A percentile compares a stretch with the other conserved stretches of the same genome.
These are phyloP conservation scores for Quercus dentata DNA, from an alignment of 306 rosid genomes.

Conservation along the genomic window DNA sequence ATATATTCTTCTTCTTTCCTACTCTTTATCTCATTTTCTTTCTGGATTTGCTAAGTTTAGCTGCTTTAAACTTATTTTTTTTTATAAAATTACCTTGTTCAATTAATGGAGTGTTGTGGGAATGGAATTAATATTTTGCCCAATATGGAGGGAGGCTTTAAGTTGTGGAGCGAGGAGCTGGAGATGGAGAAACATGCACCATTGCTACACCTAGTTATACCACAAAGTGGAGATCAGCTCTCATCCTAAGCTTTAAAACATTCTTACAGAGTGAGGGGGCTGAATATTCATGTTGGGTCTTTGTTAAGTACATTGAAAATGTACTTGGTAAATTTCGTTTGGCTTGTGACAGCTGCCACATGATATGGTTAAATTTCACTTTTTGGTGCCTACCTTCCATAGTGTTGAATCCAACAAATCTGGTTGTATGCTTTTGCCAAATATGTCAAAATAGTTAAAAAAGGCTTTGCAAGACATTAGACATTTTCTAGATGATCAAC, in stretches of 20 bases:
- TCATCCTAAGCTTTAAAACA: neutral
- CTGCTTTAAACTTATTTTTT: neutral
- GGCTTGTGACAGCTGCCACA: neutral
- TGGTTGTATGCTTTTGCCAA: neutral
- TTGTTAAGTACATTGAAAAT: neutral
- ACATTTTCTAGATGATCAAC: conserved; percentile 6
- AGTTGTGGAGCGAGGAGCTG: neutral
- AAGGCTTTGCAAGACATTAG: conserved; percentile 9
- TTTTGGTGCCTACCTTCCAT: neutral
- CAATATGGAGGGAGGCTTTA: neutral
- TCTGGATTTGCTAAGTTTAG: neutral
- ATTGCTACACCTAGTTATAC: neutral
- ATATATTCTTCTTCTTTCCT: neutral
- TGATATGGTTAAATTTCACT: neutral
- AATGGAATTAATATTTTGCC: neutral
- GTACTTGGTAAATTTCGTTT: neutral
- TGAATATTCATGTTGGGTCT: neutral
- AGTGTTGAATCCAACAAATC: neutral
- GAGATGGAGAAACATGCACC: neutral
- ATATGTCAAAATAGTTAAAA: neutral
- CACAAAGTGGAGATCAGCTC: neutral
- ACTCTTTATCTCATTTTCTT: neutral
- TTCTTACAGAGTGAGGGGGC: neutral
- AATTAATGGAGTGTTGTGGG: neutral
- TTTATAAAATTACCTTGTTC: neutral